Base-by-base conservation (phyloP, 257 asterid genomes). In the Euphrasia confusa region DNA sequence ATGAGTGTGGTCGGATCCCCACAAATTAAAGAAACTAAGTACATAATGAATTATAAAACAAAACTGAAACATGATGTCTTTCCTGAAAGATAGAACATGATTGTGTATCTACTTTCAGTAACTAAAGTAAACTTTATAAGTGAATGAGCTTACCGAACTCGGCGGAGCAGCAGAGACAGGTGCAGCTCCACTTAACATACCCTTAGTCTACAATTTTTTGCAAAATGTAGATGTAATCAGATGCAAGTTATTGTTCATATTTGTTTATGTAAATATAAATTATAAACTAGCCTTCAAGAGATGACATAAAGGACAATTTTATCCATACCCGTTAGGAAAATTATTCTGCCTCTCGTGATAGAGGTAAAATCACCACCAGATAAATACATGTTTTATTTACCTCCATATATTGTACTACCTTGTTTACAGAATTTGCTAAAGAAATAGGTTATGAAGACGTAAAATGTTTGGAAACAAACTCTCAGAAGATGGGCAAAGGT, bases 121-220 rank as follows among this genome's bases (percentile, higher is more conserved):
- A 45, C 61, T 54, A 28, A 55, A 53, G 49, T 35, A 58, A 15
- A 28, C 27, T 14, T 56, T 37, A 64, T 11, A 49, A 68, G 66
- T 24, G 17, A 30, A 61, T 55, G 69, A 54, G 74, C 92, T 79
- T 61, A 81, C 89, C 66, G 68, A 56, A 65, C 61, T 77, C 62
- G 78, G 58, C 64, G 83, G 78, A 21, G 84, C 68, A 39, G 77
- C 78, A 7, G 84, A 77, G 66, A 77, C 66, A 61, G 85, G 52
- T 65, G 81, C 77, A 71, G 78, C 53, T 14, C 79, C 84, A 67
- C 83, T 75, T 59, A 84, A 65, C 33, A 86, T 59, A 61, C 58
- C 75, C 73, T 82, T 84, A 67, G 32, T 80, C 93, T 84, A 56
- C 74, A 67, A 68, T 57, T 2, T 21, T 32, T 3, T 44, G 45